Evolutionary conservation across 1,139 yeast genomes (phyloP), one percentile per base, ranked within the genome.

Genomic region (Casaregolazyma lundiana): DNA sequence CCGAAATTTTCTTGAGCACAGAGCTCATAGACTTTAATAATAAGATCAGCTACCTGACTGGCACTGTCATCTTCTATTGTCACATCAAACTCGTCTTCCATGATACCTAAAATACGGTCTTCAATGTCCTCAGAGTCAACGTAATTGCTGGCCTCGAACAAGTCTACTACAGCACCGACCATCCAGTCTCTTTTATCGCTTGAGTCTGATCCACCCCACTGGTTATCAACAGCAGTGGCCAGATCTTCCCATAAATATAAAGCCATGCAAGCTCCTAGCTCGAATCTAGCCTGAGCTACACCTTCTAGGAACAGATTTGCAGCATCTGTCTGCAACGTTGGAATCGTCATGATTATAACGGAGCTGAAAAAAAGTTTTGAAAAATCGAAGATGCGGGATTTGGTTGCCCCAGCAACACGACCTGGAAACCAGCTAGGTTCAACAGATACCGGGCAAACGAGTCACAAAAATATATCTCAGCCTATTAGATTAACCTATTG

Each of bases 151-250:
- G 67, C 64, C 42, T 75, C 77, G 61, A 90, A 92, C 47, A 89
- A 71, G 37, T 89, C 97, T 39, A 88, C 78, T 2, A 90, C 78
- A 16, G 86, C 72, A 4, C 89, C 95, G 2, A 89, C 81, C 51
- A 90, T 75, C 98, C 98, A 94, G 63, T 92, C 98, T 60, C 99
- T 76, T 66, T 92, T 92, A 41, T 87, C 97, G 0, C 75, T 78
- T 9, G 95, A 84, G 40, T 86, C 86, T 13, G 95, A 80, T 1
- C 98, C 99, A 50, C 98, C 99, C 98, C 98, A 92, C 35, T 75
- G 72, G 62, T 86, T 87, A n/a, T 80, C 95, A n/a, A 94, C 98
- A 0, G 98, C 98, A 1, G 87, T 83, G 44, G 78, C 75, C 48
- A 92, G 72, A 39, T 86, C 92, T 52, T 88, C 95, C 98, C 98